These are phyloP conservation scores for Dianthus caryophyllus DNA, from an alignment of 148 eudicot genomes.

Conservation along the genomic window DNA sequence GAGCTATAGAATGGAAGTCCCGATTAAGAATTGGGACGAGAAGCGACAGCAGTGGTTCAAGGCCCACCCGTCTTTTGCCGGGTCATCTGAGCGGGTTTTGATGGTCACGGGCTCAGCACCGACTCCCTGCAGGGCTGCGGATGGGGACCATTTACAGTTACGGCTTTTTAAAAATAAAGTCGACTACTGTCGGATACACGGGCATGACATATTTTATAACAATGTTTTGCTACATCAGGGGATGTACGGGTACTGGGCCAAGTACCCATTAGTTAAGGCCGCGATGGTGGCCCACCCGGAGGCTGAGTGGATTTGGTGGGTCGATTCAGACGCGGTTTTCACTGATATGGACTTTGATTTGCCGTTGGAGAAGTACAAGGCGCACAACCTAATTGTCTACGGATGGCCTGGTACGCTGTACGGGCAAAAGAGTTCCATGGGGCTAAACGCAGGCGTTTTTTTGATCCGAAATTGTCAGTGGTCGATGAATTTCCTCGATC, in stretches of 20 bases:
- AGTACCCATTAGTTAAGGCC: slow-evolving; percentile 59
- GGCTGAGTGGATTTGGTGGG: slow-evolving; percentile 94
- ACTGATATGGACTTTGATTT: slow-evolving; percentile 86
- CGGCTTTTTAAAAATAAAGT: slow-evolving; percentile 77
- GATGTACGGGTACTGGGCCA: slow-evolving; percentile 73
- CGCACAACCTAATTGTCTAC: slow-evolving; percentile 56
- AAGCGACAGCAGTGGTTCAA: slow-evolving; percentile 10
- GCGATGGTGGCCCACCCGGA: slow-evolving; percentile 93
- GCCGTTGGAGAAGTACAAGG: slow-evolving; percentile 49
- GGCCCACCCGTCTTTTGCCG: neutral
- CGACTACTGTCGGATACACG: slow-evolving; percentile 79
- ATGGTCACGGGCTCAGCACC: slow-evolving; percentile 13
- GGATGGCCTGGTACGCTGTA: slow-evolving; percentile 50
- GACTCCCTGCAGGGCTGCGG: slow-evolving; percentile 21
- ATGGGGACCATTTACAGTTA: slow-evolving; percentile 61
- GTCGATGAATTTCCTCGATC: slow-evolving; percentile 67
- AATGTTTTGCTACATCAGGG: slow-evolving; percentile 53
- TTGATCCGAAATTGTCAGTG: slow-evolving; percentile 77
- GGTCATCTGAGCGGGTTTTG: slow-evolving; percentile 9
- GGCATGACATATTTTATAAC: slow-evolving; percentile 71
- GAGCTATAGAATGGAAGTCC: slow-evolving; percentile 1
- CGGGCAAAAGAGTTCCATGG: slow-evolving; percentile 48
- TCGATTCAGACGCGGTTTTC: slow-evolving; percentile 80
- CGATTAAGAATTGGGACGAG: slow-evolving; percentile 10
- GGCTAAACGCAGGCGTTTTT: slow-evolving; percentile 75